phyloP scores from a whole-genome alignment of 306 rosid species.

The Aeschynomene evenia region DNA sequence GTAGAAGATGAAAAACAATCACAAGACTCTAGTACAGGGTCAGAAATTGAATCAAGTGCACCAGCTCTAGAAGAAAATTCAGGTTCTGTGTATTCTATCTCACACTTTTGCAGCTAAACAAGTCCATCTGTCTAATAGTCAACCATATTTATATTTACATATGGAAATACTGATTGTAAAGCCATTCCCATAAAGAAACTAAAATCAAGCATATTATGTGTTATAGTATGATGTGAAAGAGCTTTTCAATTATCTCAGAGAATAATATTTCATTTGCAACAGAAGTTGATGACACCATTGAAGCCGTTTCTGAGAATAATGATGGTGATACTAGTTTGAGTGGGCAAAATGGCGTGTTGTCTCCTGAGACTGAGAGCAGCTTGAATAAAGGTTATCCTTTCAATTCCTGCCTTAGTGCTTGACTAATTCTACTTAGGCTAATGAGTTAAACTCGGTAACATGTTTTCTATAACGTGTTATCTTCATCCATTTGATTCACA shows the following conservation, averaged over 20 bases:
- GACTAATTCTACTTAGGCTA: constrained; percentile 20
- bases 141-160: constrained; percentile 12
- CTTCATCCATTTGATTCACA: neutral
- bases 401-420: constrained; percentile 23
- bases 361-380: constrained; percentile 38
- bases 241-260: constrained; percentile 6
- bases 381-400: constrained; percentile 43
- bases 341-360: constrained; percentile 32
- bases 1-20: constrained; percentile 43
- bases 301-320: constrained; percentile 34
- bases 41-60: constrained; percentile 43
- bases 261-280: constrained; percentile 39
- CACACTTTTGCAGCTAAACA: constrained; percentile 1
- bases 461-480: neutral
- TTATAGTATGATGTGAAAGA: constrained; percentile 7
- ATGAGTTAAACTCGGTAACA: neutral
- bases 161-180: neutral
- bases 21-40: constrained; percentile 36
- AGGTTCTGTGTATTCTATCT: constrained; percentile 42
- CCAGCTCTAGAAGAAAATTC: constrained; percentile 38
- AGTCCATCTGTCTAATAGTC: neutral
- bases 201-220: constrained; percentile 20
- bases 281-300: constrained; percentile 38
- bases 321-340: constrained; percentile 33
- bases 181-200: neutral